Percentiles rank a stretch among this genome's conserved stretches.
phyloP scores from a whole-genome alignment of 208 protist species.

The Crithidia mellificae region DNA sequence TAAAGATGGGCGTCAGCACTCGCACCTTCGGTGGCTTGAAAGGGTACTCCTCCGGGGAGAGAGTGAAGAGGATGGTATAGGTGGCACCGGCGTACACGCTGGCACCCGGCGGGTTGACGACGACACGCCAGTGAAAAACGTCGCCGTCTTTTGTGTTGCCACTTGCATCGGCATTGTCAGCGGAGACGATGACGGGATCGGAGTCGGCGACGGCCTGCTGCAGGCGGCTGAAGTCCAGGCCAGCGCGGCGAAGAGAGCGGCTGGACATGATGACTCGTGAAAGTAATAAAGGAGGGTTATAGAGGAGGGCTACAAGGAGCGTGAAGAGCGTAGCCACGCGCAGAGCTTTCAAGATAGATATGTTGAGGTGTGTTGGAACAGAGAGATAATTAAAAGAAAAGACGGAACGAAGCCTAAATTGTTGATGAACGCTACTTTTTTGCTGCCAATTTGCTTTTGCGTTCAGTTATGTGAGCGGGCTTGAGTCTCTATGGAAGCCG shows the following conservation, averaged over 20 bases:
- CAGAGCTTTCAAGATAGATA: too few species aligned
- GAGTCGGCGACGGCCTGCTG: conserved; percentile 1
- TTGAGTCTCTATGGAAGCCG: too few species aligned
- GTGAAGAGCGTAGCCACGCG: too few species aligned
- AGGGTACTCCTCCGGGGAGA: conserved; percentile 56
- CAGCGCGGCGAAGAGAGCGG: conserved; percentile 34
- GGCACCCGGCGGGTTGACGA: conserved; percentile 31
- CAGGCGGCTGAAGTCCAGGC: conserved; percentile 45
- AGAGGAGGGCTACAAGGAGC: not conserved
- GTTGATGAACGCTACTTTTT: too few species aligned
- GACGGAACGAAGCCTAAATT: too few species aligned
- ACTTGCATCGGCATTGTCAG: conserved; percentile 17
- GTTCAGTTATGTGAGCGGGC: too few species aligned
- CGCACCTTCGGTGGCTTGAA: conserved; percentile 52
- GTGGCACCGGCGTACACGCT: conserved; percentile 52
- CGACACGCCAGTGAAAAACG: conserved; percentile 52
- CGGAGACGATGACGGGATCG: conserved; percentile 7
- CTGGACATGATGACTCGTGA: too few species aligned
- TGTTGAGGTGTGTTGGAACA: too few species aligned
- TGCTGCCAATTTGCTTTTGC: too few species aligned
- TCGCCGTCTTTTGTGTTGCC: conserved; percentile 18
- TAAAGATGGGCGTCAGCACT: conserved; percentile 62
- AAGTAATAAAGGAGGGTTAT: too few species aligned
- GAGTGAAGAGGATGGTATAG: conserved; percentile 51
- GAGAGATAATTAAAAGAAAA: too few species aligned